phyloP scores from a whole-genome alignment of 225 moss, liverwort and hornwort species.

The Ulota crispa region DNA sequence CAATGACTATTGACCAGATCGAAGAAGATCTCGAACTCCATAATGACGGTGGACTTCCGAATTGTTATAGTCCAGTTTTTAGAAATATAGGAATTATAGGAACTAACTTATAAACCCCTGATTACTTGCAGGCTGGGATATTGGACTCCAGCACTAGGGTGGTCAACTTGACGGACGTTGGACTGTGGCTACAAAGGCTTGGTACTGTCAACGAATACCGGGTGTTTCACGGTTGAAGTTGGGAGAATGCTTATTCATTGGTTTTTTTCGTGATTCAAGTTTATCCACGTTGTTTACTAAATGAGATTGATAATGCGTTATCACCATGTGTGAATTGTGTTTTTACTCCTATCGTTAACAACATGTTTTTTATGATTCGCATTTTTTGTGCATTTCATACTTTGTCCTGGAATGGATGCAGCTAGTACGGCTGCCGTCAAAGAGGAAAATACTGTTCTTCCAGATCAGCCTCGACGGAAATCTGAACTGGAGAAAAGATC shows the following conservation, averaged over 20 bases:
- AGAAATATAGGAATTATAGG: not conserved
- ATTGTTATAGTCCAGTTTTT: too few relatives aligned
- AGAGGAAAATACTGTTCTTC: conserved; percentile 12
- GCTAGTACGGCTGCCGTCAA: conserved; percentile 18
- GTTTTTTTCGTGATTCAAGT: not conserved
- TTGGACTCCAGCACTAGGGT: conserved; percentile 60
- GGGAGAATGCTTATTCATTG: not conserved
- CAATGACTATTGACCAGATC: too few relatives aligned
- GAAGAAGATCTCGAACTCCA: too few relatives aligned
- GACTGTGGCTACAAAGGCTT: conserved; percentile 64
- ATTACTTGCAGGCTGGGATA: conserved; percentile 52
- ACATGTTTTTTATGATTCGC: not conserved
- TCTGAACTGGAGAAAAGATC: conserved; percentile 18
- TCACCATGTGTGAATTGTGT: not conserved
- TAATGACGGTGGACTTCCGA: too few relatives aligned
- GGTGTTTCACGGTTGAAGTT: not conserved
- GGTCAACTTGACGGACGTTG: conserved; percentile 59
- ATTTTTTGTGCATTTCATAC: not conserved
- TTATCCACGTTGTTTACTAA: not conserved
- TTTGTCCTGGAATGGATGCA: conserved; percentile 1
- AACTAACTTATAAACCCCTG: not conserved
- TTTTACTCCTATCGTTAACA: not conserved
- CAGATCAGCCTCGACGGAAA: not conserved
- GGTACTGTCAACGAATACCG: conserved; percentile 31
- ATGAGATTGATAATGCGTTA: not conserved